Evolutionary conservation across 2,329 filamentous ascomycete genomes (phyloP).

Genomic region (Sporothrix phasma): DNA sequence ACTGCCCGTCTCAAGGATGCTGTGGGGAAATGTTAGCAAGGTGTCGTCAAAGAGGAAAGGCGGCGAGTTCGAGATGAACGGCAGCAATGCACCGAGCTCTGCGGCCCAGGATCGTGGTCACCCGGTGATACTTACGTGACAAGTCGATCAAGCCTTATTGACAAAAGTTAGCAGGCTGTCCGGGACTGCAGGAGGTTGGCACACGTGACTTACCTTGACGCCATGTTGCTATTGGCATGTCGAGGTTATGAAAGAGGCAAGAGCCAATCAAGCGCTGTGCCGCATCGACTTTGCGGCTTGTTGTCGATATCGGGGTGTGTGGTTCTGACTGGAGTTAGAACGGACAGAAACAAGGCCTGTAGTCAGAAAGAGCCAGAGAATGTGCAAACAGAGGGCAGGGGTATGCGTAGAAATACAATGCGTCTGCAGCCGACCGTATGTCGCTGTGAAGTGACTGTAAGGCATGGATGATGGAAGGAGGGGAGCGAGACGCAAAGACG

Average conservation of each 20-base stretch:
- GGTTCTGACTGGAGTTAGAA: background rate
- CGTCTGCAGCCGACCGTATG: background rate
- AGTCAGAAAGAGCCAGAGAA: background rate
- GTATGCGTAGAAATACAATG: background rate
- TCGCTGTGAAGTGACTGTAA: background rate
- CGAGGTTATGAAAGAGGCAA: conserved; percentile 16
- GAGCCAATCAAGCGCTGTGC: conserved; percentile 13
- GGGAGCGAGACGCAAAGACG: background rate
- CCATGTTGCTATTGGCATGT: conserved; percentile 38
- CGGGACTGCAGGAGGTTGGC: background rate
- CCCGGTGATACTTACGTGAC: conserved; percentile 60
- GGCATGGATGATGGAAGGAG: background rate
- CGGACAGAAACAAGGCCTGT: background rate
- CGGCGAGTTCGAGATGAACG: background rate
- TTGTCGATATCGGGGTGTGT: background rate
- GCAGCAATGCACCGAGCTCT: background rate
- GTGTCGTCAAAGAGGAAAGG: background rate
- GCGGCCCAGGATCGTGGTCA: too few species aligned
- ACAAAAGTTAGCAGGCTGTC: conserved; percentile 25
- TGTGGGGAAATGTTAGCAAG: conserved; percentile 28
- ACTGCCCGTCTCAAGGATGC: conserved; percentile 92
- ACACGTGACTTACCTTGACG: conserved; percentile 40
- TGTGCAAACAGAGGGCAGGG: background rate
- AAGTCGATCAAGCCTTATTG: conserved; percentile 63
- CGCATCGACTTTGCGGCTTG: conserved; percentile 1